Evolutionary conservation across 371 early-diverging fungal genomes (phyloP), one percentile per base, ranked within the genome.

Genomic region (Rhizopus microsporus): DNA sequence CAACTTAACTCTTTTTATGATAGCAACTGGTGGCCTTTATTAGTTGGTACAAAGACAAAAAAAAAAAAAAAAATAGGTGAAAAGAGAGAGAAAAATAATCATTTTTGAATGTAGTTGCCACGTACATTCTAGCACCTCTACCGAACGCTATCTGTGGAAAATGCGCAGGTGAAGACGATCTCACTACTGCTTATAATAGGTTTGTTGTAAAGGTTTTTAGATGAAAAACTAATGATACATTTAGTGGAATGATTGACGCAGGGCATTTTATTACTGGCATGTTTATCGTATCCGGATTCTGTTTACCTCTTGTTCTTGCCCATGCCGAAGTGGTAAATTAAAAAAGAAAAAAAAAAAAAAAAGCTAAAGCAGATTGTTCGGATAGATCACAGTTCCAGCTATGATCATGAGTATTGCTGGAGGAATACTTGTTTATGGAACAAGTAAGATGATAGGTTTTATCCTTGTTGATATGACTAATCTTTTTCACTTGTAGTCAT

Each of bases 181-280:
- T 89, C 38, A 75, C 90, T 75, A 87, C 90, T 4, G 94, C 90
- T 51, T 88, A 85, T 35, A 83, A 85, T 69, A 85, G 84, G 85
- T 88, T 57, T 10, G 39, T 44, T 10, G 42, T 12, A 62, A 47
- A 40, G 15, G 15, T 43, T 7, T 33, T 32, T 12, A 39, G 13
- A 40, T 35, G 17, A 35, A 53, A 8, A 31, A 35, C 32, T 17
- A 29, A 2, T 40, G 3, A 44, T 30, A 54, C 52, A 31, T 51
- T 56, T 54, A 81, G 84, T 62, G 91, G 90, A 4, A 68, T 89
- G 47, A 77, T 89, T 8, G 97, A 96, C 60, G 86, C 91, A 32
- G 97, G 97, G 43, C 91, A 93, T 66, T 96, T 96, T 64, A 72
- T 94, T 51, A 96, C 97, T n/a, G 86, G 89, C 51, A 84, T 95